phyloP scores from a whole-genome alignment of 2,329 filamentous ascomycete genomes.

The Whalleya microplaca region DNA sequence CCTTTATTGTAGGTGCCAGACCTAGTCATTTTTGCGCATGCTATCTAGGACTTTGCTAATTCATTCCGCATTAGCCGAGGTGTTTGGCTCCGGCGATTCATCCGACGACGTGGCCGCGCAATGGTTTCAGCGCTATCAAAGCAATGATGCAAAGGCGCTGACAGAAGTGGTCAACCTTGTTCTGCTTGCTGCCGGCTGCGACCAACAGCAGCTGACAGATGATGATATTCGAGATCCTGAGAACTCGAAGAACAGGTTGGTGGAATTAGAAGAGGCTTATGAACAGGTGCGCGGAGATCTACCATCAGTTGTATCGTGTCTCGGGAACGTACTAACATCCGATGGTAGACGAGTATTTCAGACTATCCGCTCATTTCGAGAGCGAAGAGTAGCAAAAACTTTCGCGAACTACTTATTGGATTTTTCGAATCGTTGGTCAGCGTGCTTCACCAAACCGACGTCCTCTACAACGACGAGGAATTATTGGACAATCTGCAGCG shows the following conservation, averaged over 20 bases:
- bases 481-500: conserved; percentile 87
- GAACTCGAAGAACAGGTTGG: conserved; percentile 76
- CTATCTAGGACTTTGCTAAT: conserved; percentile 16
- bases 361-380: conserved; percentile 92
- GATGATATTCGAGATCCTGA: conserved; percentile 91
- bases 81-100: conserved; percentile 63
- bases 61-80: conserved; percentile 53
- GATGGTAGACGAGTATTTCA: conserved; percentile 69
- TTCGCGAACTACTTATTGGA: conserved; percentile 74
- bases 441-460: conserved; percentile 78
- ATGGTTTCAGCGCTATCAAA: conserved; percentile 63
- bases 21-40: background rate
- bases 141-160: conserved; percentile 57
- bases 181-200: conserved; percentile 76
- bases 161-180: conserved; percentile 70
- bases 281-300: conserved; percentile 63
- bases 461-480: conserved; percentile 75
- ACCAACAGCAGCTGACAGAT: conserved; percentile 73
- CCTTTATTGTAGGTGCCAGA: conserved; percentile 54
- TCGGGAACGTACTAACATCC: conserved; percentile 33
- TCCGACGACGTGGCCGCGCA: conserved; percentile 61
- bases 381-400: conserved; percentile 74
- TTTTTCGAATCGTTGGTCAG: conserved; percentile 81
- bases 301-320: background rate
- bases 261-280: conserved; percentile 86